phyloP scores from a whole-genome alignment of 306 rosid species.

The Quercus agrifolia region DNA sequence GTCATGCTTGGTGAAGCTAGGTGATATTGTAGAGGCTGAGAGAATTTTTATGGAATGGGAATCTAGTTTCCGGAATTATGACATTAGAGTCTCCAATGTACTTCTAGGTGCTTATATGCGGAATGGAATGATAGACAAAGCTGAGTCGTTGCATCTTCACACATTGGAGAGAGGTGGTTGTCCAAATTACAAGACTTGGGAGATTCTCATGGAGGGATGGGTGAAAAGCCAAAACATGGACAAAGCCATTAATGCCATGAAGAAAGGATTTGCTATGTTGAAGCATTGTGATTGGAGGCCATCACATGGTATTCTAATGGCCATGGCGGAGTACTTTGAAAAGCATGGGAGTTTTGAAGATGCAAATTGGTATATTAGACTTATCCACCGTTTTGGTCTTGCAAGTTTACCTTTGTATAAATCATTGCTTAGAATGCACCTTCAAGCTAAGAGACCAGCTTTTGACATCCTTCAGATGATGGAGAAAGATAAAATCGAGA shows the following conservation, averaged over 20 bases:
- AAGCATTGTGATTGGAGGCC: slow-evolving; percentile 69
- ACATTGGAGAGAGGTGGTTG: slow-evolving; percentile 69
- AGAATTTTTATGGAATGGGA: slow-evolving; percentile 77
- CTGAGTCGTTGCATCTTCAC: slow-evolving; percentile 63
- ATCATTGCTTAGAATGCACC: slow-evolving; percentile 52
- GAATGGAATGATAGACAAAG: slow-evolving; percentile 64
- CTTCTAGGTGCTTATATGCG: slow-evolving; percentile 85
- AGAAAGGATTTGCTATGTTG: slow-evolving; percentile 45
- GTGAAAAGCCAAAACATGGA: slow-evolving; percentile 46
- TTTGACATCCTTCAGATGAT: slow-evolving; percentile 53
- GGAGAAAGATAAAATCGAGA: slow-evolving; percentile 43
- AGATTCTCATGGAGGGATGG: slow-evolving; percentile 83
- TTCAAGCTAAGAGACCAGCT: slow-evolving; percentile 40
- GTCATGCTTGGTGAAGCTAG: slow-evolving; percentile 65
- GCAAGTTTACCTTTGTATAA: slow-evolving; percentile 53
- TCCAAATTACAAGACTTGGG: slow-evolving; percentile 92
- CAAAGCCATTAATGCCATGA: slow-evolving; percentile 54
- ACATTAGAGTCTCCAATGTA: slow-evolving; percentile 76
- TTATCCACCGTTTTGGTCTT: slow-evolving; percentile 38
- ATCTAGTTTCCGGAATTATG: slow-evolving; percentile 47
- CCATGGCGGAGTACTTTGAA: slow-evolving; percentile 57
- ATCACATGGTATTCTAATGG: slow-evolving; percentile 34
- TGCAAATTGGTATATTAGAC: slow-evolving; percentile 37
- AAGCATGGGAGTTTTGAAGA: slow-evolving; percentile 43
- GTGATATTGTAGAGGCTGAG: slow-evolving; percentile 57